phyloP scores from a whole-genome alignment of 148 eudicot species.

The Rheum nobile region DNA sequence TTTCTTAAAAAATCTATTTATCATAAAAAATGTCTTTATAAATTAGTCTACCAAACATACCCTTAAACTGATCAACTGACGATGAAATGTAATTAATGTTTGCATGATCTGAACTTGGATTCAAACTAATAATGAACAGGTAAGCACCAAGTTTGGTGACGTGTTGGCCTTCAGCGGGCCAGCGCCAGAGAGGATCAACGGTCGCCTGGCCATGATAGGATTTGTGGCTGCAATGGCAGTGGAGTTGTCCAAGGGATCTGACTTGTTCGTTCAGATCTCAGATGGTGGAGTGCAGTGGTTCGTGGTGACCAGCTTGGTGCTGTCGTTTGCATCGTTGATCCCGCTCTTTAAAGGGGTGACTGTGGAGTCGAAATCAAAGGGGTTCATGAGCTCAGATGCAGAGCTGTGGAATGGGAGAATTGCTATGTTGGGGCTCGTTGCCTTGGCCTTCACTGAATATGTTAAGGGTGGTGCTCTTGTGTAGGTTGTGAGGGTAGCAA shows the following conservation, averaged over 20 bases:
- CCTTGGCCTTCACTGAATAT: conserved; percentile 67
- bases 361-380: conserved; percentile 27
- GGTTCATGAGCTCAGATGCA: conserved; percentile 56
- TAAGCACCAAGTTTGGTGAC: conserved; percentile 54
- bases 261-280: conserved; percentile 46
- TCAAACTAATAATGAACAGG: conserved; percentile 16
- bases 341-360: conserved; percentile 48
- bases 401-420: conserved; percentile 76
- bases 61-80: too few relatives aligned
- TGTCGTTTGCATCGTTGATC: conserved; percentile 50
- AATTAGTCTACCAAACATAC: too few relatives aligned
- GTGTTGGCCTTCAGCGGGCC: conserved; percentile 75
- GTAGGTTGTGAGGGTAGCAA: conserved; percentile 3
- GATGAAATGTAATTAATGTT: too few relatives aligned
- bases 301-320: conserved; percentile 40
- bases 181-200: conserved; percentile 87
- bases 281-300: conserved; percentile 68
- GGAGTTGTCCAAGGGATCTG: conserved; percentile 52
- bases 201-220: conserved; percentile 81
- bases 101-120: too few relatives aligned
- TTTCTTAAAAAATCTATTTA: too few relatives aligned
- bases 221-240: conserved; percentile 64
- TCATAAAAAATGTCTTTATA: too few relatives aligned
- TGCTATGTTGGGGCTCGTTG: conserved; percentile 80
- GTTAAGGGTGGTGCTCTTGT: conserved; percentile 63